phyloP scores from a whole-genome alignment of 1,139 yeast species.

The Candida freyschussii region DNA sequence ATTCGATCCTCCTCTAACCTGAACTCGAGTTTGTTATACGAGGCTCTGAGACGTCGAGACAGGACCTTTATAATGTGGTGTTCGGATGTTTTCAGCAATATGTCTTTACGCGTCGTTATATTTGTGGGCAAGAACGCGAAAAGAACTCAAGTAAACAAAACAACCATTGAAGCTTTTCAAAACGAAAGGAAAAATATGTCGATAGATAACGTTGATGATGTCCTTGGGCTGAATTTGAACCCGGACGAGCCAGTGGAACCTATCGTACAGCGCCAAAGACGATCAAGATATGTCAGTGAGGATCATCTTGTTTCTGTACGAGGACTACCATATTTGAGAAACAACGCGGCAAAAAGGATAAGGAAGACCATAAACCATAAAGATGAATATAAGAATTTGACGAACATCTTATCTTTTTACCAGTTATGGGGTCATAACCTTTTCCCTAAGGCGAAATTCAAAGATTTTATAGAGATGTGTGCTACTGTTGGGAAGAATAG shows the following conservation, averaged over 20 bases:
- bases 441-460: conserved; percentile 73
- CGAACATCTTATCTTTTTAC: conserved; percentile 55
- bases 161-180: too few species aligned
- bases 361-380: conserved; percentile 34
- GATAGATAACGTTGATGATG: conserved; percentile 16
- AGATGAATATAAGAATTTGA: conserved; percentile 37
- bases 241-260: conserved; percentile 1
- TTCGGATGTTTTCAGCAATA: too few species aligned
- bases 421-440: conserved; percentile 84
- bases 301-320: conserved; percentile 43
- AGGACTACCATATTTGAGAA: conserved; percentile 45
- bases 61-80: too few species aligned
- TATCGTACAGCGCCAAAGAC: conserved; percentile 3
- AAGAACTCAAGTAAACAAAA: too few species aligned
- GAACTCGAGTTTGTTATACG: too few species aligned
- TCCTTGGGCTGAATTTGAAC: conserved; percentile 19
- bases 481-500: conserved; percentile 13
- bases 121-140: too few species aligned
- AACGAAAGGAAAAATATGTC: too few species aligned
- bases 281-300: conserved; percentile 39
- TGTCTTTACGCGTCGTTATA: too few species aligned
- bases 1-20: too few species aligned
- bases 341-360: conserved; percentile 37
- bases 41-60: too few species aligned
- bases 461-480: conserved; percentile 43